Conservation (phyloP, 2,329 filamentous ascomycete species). For the Aotearoamyces nothofagi region DNA sequence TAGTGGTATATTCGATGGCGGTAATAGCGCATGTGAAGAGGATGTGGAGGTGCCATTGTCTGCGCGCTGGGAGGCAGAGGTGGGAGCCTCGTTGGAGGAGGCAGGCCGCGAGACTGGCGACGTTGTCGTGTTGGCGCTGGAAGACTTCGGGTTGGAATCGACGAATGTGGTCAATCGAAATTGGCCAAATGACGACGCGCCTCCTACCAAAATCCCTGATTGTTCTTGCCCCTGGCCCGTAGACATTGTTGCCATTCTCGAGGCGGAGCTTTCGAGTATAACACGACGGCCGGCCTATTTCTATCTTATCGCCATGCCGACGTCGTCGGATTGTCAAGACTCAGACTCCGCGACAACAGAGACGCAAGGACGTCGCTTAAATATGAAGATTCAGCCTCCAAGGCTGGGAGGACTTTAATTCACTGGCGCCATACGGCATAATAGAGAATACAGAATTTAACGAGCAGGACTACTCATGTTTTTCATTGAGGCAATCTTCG, state of each 20-base stretch:
- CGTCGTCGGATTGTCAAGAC: too few relatives aligned
- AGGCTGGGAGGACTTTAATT: too few relatives aligned
- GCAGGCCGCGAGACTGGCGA: neutral
- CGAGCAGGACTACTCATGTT: too few relatives aligned
- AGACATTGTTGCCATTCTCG: conserved; percentile 15
- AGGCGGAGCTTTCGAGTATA: too few relatives aligned
- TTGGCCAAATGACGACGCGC: conserved; percentile 10
- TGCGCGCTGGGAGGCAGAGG: conserved; percentile 1
- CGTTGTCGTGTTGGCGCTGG: conserved; percentile 1
- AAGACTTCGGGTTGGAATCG: conserved; percentile 6
- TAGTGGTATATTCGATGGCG: neutral
- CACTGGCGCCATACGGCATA: too few relatives aligned
- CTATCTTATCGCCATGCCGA: too few relatives aligned
- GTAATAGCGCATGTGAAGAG: neutral
- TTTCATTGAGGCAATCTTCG: too few relatives aligned
- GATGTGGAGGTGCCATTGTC: neutral
- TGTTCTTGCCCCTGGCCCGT: conserved; percentile 3
- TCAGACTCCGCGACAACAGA: too few relatives aligned
- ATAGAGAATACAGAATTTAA: too few relatives aligned
- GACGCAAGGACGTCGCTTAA: too few relatives aligned
- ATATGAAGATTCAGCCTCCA: too few relatives aligned
- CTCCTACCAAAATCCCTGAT: conserved; percentile 8
- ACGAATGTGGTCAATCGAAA: conserved; percentile 12
- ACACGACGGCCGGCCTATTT: too few relatives aligned
- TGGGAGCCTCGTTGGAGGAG: neutral